These are phyloP conservation scores for Crithidia fasciculata DNA, from an alignment of 208 protist genomes.

Conservation along the genomic window DNA sequence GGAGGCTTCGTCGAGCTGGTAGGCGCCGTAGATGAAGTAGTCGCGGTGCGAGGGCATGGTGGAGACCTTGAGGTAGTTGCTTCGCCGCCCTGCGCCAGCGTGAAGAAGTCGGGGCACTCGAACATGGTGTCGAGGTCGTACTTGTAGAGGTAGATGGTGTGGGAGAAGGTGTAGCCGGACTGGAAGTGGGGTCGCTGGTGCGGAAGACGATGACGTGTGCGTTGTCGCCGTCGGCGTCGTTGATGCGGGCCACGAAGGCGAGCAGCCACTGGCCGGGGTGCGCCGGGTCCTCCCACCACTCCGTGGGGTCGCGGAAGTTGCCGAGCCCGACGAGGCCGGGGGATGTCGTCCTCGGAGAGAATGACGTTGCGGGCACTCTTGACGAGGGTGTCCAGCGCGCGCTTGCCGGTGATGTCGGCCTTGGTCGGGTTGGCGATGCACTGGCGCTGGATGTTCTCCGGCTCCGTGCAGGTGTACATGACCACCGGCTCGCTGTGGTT, in stretches of 20 bases:
- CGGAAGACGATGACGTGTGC: background rate
- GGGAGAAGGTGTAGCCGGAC: no score
- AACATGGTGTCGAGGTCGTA: no score
- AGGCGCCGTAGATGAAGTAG: conserved; percentile 39
- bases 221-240: conserved; percentile 31
- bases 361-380: conserved; percentile 44
- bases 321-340: conserved; percentile 30
- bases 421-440: no score
- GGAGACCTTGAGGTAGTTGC: conserved; percentile 48
- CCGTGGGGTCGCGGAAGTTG: conserved; percentile 51
- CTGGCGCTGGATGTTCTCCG: conserved; percentile 28
- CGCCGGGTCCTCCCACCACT: conserved; percentile 44
- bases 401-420: no score
- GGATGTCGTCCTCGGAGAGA: conserved; percentile 33
- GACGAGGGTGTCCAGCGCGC: conserved; percentile 12
- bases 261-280: background rate
- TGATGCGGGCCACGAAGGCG: conserved; percentile 26
- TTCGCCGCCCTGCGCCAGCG: conserved; percentile 9
- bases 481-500: conserved; percentile 1
- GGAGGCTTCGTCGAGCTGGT: conserved; percentile 8
- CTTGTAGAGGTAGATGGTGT: no score
- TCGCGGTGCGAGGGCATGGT: conserved; percentile 41
- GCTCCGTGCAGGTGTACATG: conserved; percentile 53
- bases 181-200: no score
- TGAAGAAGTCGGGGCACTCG: conserved; percentile 48